Percentiles rank a stretch among this genome's conserved stretches.
Conservation (phyloP, 2,329 filamentous ascomycete genomes). For the Microdochium nivale region DNA sequence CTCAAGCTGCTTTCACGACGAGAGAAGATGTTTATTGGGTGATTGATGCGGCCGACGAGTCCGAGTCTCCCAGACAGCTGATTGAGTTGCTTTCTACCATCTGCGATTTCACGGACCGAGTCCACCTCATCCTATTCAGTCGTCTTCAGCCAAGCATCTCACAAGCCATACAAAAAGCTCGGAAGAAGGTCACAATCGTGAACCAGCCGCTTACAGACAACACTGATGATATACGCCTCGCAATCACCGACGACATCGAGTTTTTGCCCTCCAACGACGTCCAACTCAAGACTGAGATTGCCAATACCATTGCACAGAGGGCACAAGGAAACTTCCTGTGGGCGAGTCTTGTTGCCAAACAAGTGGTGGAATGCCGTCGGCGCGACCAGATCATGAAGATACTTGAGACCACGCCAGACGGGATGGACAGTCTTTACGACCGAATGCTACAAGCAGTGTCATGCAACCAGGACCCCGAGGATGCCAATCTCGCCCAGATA, state of each 20-base stretch:
- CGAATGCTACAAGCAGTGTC: conserved; percentile 9
- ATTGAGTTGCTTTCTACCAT: conserved; percentile 2
- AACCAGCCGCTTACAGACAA: conserved; percentile 6
- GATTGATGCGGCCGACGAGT: conserved; percentile 4
- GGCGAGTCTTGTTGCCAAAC: conserved; percentile 8
- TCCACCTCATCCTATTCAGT: conserved; percentile 5
- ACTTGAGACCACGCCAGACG: conserved; percentile 7
- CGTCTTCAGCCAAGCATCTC: conserved; percentile 4
- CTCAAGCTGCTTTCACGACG: neutral
- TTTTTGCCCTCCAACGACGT: conserved; percentile 5
- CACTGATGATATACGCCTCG: conserved; percentile 6
- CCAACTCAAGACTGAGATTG: conserved; percentile 4
- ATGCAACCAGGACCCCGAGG: conserved; percentile 3
- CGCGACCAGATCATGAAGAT: conserved; percentile 8
- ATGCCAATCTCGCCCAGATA: conserved; percentile 5
- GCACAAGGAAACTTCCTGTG: conserved; percentile 13
- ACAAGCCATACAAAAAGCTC: conserved; percentile 6
- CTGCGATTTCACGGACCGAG: neutral
- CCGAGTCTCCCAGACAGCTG: conserved; percentile 1
- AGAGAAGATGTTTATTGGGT: conserved; percentile 1
- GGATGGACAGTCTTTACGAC: conserved; percentile 11
- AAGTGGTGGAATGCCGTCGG: conserved; percentile 8
- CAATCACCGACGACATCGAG: conserved; percentile 8
- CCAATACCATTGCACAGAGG: neutral
- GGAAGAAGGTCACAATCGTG: neutral